Percentiles rank a stretch among this genome's conserved stretches.
These are phyloP conservation scores for Coemansia sp. DNA, from an alignment of 192 early-diverging fungal genomes.

Conservation along the genomic window DNA sequence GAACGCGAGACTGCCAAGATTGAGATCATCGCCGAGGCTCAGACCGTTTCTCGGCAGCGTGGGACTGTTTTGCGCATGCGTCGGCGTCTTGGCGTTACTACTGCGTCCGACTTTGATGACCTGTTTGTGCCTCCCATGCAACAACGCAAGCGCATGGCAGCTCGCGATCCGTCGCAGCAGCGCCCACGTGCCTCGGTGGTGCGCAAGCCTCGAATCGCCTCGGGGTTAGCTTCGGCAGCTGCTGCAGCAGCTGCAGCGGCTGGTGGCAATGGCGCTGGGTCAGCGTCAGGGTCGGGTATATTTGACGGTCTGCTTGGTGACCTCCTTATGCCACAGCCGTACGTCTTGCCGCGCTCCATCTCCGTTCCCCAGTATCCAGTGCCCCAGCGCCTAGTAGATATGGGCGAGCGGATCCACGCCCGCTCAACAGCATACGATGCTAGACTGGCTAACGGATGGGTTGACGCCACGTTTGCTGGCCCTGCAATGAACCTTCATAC, in stretches of 20 bases:
- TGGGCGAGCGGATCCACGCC: conserved; percentile 30
- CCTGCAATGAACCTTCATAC: conserved; percentile 7
- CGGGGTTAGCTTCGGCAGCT: conserved; percentile 27
- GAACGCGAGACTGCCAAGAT: conserved; percentile 76
- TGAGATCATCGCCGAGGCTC: conserved; percentile 74
- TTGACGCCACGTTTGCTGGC: conserved; percentile 39
- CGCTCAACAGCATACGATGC: conserved; percentile 16
- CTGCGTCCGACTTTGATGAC: conserved; percentile 21
- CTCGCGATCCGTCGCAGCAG: conserved; percentile 29
- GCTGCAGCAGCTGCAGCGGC: conserved; percentile 12
- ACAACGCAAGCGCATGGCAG: conserved; percentile 31
- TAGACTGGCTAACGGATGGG: conserved; percentile 20
- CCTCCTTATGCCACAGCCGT: conserved; percentile 31
- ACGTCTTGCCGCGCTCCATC: conserved; percentile 38
- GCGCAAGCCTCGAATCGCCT: conserved; percentile 24
- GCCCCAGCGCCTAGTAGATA: conserved; percentile 14
- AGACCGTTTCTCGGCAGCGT: conserved; percentile 39
- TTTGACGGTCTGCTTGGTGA: conserved; percentile 11
- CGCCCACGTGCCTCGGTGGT: conserved; percentile 15
- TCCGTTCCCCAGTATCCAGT: conserved; percentile 37
- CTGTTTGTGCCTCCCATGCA: conserved; percentile 46
- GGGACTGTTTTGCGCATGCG: conserved; percentile 43
- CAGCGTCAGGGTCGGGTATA: not conserved
- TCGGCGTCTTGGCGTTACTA: conserved; percentile 21
- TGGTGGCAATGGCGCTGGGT: conserved; percentile 4